Evolutionary conservation across 23 red algal species (phyloP), one percentile per base, ranked within the genome.

Genomic region (Gracilariopsis chorda): DNA sequence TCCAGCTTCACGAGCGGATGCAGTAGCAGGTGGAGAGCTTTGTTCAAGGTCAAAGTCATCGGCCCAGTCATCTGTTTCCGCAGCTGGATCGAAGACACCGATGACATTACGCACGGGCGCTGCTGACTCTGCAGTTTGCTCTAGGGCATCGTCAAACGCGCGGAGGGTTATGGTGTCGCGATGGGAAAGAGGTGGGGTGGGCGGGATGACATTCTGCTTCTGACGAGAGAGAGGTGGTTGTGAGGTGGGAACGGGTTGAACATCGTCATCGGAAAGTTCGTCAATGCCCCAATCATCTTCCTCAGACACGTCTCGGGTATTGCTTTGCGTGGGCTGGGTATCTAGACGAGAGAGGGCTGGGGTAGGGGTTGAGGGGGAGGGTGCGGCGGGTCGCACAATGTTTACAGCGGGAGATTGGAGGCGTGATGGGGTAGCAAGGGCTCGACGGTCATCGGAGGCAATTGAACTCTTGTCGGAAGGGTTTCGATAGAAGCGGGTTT

Each of bases 41-140:
- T 77, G 65, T 42, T 92, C 91, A 62, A 94, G 55, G 42, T 87
- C 79, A 74, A 94, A 94, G 51, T 94, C 91, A 51, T 86, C 91
- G 20, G 64, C 91, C 91, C 91, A 94, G 30, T 94, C 91, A 51
- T 87, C 91, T 7, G 46, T 62, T 33, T 85, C 91, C 28, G 91
- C 91, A 6, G 79, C 80, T 28, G 91, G 91, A 44, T 94, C 91
- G 44, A 86, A 94, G 35, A 94, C 53, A 49, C 91, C 91, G 32
- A 94, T 87, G 43, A 94, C 75, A 65, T 89, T 89, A 13, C 44
- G 35, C 35, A 89, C 70, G 16, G 61, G 48, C 49, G 65, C 51
- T 20, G 51, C 53, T 3, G 51, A 45, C 16, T 73, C 48, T 0
- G 65, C 63, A 11, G 68, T 51, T 61, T 78, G 85, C 43, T 89